phyloP scores from a whole-genome alignment of 768 basidiomycete genomes.

The Collybia nuda region DNA sequence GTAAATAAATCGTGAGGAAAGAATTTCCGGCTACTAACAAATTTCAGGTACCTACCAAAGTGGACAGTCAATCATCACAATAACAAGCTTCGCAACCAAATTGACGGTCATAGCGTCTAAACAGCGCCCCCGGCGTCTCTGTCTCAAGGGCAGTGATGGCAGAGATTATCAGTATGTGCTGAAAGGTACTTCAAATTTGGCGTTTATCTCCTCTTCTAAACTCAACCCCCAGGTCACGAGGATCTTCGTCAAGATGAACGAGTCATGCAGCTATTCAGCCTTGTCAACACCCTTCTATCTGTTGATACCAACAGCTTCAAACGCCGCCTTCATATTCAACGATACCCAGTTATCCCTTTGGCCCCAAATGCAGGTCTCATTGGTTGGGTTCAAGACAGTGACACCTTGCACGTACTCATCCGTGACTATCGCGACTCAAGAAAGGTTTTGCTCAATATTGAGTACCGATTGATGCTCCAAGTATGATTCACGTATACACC shows the following conservation, averaged over 20 bases:
- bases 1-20: constrained; percentile 34
- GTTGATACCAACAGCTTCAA: constrained; percentile 96
- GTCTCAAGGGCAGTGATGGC: constrained; percentile 87
- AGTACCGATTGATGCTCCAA: constrained; percentile 98
- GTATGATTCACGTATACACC: constrained; percentile 32
- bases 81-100: constrained; percentile 84
- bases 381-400: constrained; percentile 95
- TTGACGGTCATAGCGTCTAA: constrained; percentile 94
- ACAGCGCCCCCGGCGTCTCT: constrained; percentile 89
- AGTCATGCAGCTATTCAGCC: constrained; percentile 98
- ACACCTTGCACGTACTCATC: constrained; percentile 94
- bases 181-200: constrained; percentile 61
- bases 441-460: constrained; percentile 96
- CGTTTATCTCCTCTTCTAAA: not conserved
- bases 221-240: constrained; percentile 76
- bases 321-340: constrained; percentile 91
- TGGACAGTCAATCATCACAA: constrained; percentile 80
- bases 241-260: constrained; percentile 98
- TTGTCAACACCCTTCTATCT: constrained; percentile 92
- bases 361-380: constrained; percentile 94
- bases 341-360: constrained; percentile 89
- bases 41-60: constrained; percentile 84
- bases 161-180: constrained; percentile 89
- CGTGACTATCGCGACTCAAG: constrained; percentile 94
- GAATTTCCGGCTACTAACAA: not conserved